A percentile compares a stretch with the other conserved stretches of the same genome.
Conservation (phyloP, 139 green algal species). For the Deuterostichococcus epilithicus region DNA sequence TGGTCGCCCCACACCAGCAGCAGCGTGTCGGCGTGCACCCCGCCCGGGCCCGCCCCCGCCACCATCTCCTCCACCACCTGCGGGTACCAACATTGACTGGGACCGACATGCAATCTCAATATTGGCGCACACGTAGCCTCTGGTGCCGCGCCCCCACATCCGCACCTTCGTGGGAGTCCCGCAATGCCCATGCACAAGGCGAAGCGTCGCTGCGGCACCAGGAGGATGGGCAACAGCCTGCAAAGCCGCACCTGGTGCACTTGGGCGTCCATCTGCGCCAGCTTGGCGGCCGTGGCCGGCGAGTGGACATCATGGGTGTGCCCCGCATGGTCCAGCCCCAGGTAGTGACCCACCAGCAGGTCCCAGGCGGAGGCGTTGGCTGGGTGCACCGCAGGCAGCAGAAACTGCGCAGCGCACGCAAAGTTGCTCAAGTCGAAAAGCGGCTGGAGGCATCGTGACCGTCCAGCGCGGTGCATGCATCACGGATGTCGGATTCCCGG, state of each 20-base stretch:
- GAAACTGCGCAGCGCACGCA: constrained; percentile 22
- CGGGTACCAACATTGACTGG: too few species aligned
- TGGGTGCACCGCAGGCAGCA: constrained; percentile 42
- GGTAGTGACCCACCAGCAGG: constrained; percentile 87
- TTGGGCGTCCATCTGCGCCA: constrained; percentile 78
- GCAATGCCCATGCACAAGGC: too few species aligned
- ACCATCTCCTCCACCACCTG: constrained; percentile 34
- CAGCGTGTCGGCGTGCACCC: constrained; percentile 61
- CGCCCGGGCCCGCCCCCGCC: constrained; percentile 28
- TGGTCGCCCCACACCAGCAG: constrained; percentile 94
- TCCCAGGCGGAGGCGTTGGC: constrained; percentile 69
- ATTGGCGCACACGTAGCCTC: too few species aligned
- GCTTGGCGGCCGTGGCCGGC: constrained; percentile 76
- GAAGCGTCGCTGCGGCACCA: not conserved
- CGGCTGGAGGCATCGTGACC: not conserved
- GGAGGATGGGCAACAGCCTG: not conserved
- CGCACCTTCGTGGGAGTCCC: too few species aligned
- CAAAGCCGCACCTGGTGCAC: constrained; percentile 34
- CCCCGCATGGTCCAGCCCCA: constrained; percentile 93
- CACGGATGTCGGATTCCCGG: too few species aligned
- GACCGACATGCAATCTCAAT: too few species aligned
- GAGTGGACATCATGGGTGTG: constrained; percentile 75
- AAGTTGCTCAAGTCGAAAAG: too few species aligned
- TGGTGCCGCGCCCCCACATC: too few species aligned
- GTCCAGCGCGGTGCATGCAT: not conserved